Evolutionary conservation across 2,329 filamentous ascomycete species (phyloP).

Genomic region (Neofusicoccum sp.): DNA sequence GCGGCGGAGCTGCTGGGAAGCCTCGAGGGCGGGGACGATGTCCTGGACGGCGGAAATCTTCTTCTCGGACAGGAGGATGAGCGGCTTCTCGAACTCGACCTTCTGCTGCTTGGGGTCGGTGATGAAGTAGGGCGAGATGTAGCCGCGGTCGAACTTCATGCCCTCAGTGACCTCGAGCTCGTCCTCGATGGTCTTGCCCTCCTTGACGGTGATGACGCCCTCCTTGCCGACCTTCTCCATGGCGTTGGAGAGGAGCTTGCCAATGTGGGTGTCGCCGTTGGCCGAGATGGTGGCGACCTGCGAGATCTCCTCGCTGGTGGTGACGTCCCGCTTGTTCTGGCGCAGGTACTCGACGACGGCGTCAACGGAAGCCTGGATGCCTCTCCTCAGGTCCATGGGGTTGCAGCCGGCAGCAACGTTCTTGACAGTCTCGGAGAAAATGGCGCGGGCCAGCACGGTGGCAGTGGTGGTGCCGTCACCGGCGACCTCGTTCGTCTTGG

Average conservation of each 20-base stretch:
- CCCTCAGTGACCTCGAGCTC: slow-evolving; percentile 99
- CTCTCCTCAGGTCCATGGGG: slow-evolving; percentile 96
- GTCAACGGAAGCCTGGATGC: slow-evolving; percentile 94
- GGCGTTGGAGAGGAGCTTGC: slow-evolving; percentile 91
- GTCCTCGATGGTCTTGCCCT: slow-evolving; percentile 97
- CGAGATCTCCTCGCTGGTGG: slow-evolving; percentile 92
- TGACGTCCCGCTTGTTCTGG: slow-evolving; percentile 96
- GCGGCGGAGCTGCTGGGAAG: slow-evolving; percentile 90
- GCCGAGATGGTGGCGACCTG: slow-evolving; percentile 98
- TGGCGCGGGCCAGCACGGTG: slow-evolving; percentile 92
- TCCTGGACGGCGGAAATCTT: slow-evolving; percentile 99
- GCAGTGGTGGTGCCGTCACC: slow-evolving; percentile 98
- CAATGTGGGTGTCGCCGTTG: slow-evolving; percentile 94
- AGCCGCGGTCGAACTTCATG: slow-evolving; percentile 99
- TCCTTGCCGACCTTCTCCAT: slow-evolving; percentile 99
- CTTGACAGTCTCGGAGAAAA: slow-evolving; percentile 99
- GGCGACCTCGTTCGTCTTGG: slow-evolving; percentile 98
- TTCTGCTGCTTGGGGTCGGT: slow-evolving; percentile 98
- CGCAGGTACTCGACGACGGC: slow-evolving; percentile 92
- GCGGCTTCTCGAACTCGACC: slow-evolving; percentile 99
- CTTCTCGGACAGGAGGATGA: slow-evolving; percentile 99
- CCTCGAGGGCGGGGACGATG: slow-evolving; percentile 96
- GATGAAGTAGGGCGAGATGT: slow-evolving; percentile 99
- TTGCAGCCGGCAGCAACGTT: slow-evolving; percentile 99
- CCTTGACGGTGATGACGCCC: slow-evolving; percentile 99